Base-by-base conservation (phyloP, 2,329 filamentous ascomycete genomes). In the Colletotrichum lupini region DNA sequence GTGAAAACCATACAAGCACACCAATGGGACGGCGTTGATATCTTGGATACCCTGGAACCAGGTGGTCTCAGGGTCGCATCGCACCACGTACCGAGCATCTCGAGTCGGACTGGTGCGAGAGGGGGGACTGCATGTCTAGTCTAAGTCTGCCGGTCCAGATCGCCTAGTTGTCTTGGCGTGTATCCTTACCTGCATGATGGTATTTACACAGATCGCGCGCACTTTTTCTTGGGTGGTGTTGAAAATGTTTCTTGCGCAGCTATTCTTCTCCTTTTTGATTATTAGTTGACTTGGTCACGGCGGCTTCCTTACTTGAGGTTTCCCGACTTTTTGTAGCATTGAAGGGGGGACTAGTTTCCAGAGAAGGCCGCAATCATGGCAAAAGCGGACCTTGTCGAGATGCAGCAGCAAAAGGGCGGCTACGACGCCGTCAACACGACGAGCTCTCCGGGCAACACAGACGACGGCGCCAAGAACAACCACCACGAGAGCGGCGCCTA, bases 71-170 rank as follows among this genome's bases (percentile, higher is more conserved):
- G 59, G 32, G 66, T 73, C 55, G 55, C 35, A 65, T 73, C 53
- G 59, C 46, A 70, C 57, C 24, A 37, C 68, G 68, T 67, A 72
- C 68, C 63, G 68, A 72, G 46, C 46, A 72, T 14, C 70, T 65
- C 8, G 49, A 70, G 70, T 32, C 32, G 66, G 70, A 64, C 26
- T 73, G 70, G 66, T 46, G 66, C 66, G 66, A 73, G 42, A 46
- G 60, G 60, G 60, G 59, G 46, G 57, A 35, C 24, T 70, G 70
- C 70, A 70, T 69, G 24, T 46, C 49, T 65, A 58, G 53, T 19
- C 37, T 16, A 14, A 58, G 53, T 19, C 30, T 35, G n/a, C 6
- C 26, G 52, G 32, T 16, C 66, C 53, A 59, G 53, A 65, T 73
- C 66, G 46, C 24, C 42, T 55, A 56, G 66, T 60, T 16, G 19